Percentiles rank a stretch among this genome's conserved stretches.
Evolutionary conservation across 208 protist genomes (phyloP).

Genomic region (Leptomonas seymouri): DNA sequence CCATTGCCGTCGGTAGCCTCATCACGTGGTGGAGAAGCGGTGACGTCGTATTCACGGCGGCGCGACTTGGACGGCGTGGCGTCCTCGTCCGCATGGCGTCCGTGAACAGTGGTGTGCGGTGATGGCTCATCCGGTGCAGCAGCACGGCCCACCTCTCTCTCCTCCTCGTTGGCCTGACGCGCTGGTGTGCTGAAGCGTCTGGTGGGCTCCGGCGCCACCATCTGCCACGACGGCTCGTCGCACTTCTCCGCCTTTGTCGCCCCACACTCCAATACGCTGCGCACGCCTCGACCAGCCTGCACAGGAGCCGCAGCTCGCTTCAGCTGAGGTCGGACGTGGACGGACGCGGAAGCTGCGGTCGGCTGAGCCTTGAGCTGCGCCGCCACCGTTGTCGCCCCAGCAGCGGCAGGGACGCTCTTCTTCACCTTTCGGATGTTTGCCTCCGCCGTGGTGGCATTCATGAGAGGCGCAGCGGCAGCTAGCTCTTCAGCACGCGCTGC

Average conservation of each 20-base stretch:
- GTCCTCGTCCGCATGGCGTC: conserved; percentile 4
- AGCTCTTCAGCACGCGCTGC: not conserved
- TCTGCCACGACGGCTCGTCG: conserved; percentile 14
- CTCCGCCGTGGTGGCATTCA: not conserved
- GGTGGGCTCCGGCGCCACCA: conserved; percentile 6
- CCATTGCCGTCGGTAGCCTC: conserved; percentile 3
- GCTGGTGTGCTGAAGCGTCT: not conserved
- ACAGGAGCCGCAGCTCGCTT: not conserved
- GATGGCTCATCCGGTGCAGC: conserved; percentile 7
- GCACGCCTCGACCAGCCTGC: not conserved
- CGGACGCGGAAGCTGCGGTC: not conserved
- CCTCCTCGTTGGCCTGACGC: not conserved
- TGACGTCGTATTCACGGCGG: conserved; percentile 31
- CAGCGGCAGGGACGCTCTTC: not conserved
- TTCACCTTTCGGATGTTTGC: conserved; percentile 3
- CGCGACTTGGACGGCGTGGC: conserved; percentile 36
- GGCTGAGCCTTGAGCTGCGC: not conserved
- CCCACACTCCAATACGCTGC: conserved; percentile 17
- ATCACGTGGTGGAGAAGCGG: conserved; percentile 22
- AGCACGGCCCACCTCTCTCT: not conserved
- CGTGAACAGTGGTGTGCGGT: conserved; percentile 21
- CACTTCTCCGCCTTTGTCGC: conserved; percentile 10
- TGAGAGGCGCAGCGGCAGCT: not conserved
- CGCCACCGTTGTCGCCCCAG: not conserved
- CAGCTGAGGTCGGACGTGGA: not conserved